Evolutionary conservation across 2,329 filamentous ascomycete species (phyloP), one percentile per base, ranked within the genome.

Genomic region (Chaetomium sp.): DNA sequence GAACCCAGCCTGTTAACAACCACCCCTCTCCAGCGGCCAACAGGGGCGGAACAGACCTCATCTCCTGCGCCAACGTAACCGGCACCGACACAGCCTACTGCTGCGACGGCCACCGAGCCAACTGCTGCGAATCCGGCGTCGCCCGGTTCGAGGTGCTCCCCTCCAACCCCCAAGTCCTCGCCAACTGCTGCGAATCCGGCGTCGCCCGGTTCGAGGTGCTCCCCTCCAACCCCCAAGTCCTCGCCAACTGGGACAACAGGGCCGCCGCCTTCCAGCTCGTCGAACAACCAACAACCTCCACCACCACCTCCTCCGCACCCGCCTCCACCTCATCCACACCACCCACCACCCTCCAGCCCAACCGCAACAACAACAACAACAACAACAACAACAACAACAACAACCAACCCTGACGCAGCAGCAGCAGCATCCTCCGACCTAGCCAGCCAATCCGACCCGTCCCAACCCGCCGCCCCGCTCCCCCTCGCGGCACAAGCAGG

Each of bases 21-120:
- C 19, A n/a, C 50, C 16, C 23, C 25, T 7, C 9, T 19, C 19
- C 54, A 65, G 64, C 21, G 23, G 59, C 49, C 1, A 62, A n/a
- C 13, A 45, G 19, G 0, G 64, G 60, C 21, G 55, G 55, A n/a
- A 45, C 50, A 1, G 49, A 65, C 42, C 64, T 65, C 23, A 60
- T 62, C 29, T 65, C 64, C 2, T 65, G 64, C 42, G 21, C 60
- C 55, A 65, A 65, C 49, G 29, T 57, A 7, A 65, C 64, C 21
- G 12, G 19, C 12, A 53, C 55, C 56, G 64, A 65, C 50, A 65
- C 64, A 1, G 51, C 60, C n/a, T 65, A 56, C 56, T 65, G 64
- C 64, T 65, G 64, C 31, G 64, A 64, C 51, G 12, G 12, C 9
- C 16, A n/a, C 21, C 62, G 62, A 1, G 27, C 50, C 29, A 56